A percentile compares a stretch with the other conserved stretches of the same genome.
phyloP scores from a whole-genome alignment of 768 basidiomycete species.

The Suillus tomentosus region DNA sequence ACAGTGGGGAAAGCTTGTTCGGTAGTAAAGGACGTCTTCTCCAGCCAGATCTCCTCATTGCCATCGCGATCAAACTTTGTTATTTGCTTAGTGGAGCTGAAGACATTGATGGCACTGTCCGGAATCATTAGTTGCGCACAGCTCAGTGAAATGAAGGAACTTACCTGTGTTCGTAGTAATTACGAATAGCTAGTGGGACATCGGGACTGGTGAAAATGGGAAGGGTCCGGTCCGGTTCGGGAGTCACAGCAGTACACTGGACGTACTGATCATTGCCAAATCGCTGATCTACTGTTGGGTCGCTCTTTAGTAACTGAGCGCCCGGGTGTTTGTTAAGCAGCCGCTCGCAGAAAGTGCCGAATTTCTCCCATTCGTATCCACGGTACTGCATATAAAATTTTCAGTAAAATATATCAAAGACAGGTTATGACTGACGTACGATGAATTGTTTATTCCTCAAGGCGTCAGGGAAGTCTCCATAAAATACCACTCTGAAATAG shows the following conservation, averaged over 20 bases:
- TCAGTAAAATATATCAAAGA: neutral
- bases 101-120: conserved; percentile 75
- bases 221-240: conserved; percentile 78
- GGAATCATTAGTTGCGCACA: conserved; percentile 9
- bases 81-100: conserved; percentile 74
- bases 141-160: conserved; percentile 15
- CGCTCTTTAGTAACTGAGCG: conserved; percentile 75
- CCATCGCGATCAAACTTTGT: conserved; percentile 65
- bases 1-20: conserved; percentile 92
- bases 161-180: conserved; percentile 87
- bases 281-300: conserved; percentile 80
- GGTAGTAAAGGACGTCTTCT: conserved; percentile 86
- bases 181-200: conserved; percentile 75
- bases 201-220: conserved; percentile 86
- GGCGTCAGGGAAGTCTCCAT: conserved; percentile 85
- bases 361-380: conserved; percentile 95
- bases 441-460: conserved; percentile 90
- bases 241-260: conserved; percentile 82
- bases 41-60: conserved; percentile 78
- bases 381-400: conserved; percentile 62
- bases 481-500: conserved; percentile 93
- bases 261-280: conserved; percentile 83
- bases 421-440: conserved; percentile 43
- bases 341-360: conserved; percentile 83
- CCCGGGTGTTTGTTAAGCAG: conserved; percentile 90